Percentiles rank a stretch among this genome's conserved stretches.
Evolutionary conservation across 805 yeast species (phyloP).

Genomic region (Candida silvicultrix): DNA sequence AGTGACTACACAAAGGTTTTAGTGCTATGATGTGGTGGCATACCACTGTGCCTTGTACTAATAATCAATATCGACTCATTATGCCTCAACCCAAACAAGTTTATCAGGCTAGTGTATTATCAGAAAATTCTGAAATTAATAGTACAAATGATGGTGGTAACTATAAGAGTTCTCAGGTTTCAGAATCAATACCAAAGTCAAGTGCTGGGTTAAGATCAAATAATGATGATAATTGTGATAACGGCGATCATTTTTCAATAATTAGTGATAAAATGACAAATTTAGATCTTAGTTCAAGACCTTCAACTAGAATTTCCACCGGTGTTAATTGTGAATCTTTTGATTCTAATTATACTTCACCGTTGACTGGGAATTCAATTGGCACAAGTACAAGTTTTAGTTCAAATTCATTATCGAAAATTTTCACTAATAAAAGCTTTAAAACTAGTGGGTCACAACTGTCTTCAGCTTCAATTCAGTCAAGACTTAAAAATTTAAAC

Average conservation of each 20-base stretch:
- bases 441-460: constrained; percentile 10
- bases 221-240: neutral
- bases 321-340: no score
- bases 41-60: no score
- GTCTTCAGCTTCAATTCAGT: constrained; percentile 25
- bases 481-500: constrained; percentile 29
- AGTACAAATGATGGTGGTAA: no score
- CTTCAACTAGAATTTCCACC: neutral
- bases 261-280: neutral
- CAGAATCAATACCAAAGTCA: neutral
- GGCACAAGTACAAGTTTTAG: no score
- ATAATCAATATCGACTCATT: no score
- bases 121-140: neutral
- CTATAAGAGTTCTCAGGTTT: neutral
- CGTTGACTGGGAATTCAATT: no score
- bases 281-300: neutral
- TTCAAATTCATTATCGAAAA: no score
- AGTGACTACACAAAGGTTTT: no score
- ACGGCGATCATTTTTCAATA: neutral
- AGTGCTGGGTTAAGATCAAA: neutral
- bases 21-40: no score
- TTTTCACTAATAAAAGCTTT: neutral
- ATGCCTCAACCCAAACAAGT: neutral
- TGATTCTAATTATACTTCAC: no score
- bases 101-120: neutral